Conservation (phyloP, 257 asterid genomes). For the Capsicum rhomboideum region DNA sequence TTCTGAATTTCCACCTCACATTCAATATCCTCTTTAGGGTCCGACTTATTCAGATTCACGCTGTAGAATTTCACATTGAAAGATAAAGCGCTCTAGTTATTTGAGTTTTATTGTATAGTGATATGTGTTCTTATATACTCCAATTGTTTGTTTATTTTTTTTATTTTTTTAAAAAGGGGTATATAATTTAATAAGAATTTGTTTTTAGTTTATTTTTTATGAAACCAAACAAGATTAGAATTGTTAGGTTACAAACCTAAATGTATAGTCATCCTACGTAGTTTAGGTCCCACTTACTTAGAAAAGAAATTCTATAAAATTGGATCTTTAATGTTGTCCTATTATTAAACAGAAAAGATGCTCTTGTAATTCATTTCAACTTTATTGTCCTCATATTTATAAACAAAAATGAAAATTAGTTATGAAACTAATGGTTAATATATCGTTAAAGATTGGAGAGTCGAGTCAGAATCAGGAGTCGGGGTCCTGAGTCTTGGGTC, state of each 20-base stretch:
- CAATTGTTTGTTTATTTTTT: not conserved
- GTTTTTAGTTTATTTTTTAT: not conserved
- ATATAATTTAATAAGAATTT: not conserved
- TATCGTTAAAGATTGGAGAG: too few species aligned
- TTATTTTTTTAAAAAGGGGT: too few species aligned
- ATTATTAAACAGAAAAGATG: not conserved
- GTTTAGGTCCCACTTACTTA: not conserved
- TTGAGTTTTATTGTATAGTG: not conserved
- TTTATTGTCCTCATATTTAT: not conserved
- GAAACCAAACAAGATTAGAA: not conserved
- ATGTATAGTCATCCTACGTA: not conserved
- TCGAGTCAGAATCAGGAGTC: too few species aligned
- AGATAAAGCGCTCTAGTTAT: not conserved
- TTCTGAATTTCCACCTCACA: not conserved
- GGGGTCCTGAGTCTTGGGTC: too few species aligned
- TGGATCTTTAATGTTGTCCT: not conserved
- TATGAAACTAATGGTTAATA: not conserved
- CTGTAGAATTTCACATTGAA: fast-evolving
- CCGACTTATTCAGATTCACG: fast-evolving
- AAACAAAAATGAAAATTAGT: not conserved
- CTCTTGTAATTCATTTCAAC: not conserved
- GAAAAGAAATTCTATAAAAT: not conserved
- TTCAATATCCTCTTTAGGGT: not conserved
- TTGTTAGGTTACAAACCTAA: not conserved
- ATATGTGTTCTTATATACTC: not conserved